Base-by-base conservation (phyloP, 306 rosid genomes). In the Ormosia semicastrata region DNA sequence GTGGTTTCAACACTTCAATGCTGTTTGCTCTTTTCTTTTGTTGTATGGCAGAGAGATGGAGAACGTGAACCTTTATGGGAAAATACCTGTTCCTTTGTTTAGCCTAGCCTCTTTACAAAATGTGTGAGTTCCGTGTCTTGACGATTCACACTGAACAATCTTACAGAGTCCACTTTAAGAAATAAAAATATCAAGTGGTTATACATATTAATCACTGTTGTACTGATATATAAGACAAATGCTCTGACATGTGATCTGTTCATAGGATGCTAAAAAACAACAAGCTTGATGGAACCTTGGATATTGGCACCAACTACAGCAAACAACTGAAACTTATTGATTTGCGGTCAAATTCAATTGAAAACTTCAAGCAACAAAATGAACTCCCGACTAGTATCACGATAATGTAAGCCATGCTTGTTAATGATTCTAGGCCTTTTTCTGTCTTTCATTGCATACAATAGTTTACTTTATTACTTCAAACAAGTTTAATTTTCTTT, bases 121-220 rank as follows among this genome's bases (percentile, higher is more conserved):
- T 4, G 84, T 88, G 94, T 90, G 60, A 88, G 94, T 90, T 39
- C 50, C 58, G 24, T 75, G 40, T 30, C 60, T 74, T n/a, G 11
- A 32, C 36, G 15, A 79, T 41, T 57, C 7, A 68, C 13, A 2
- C 18, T 12, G 41, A 69, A 24, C 14, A 69, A 37, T 66, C 64
- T 34, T 65, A 14, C 11, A 33, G 8, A 11, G 9, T 54, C 3
- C 54, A 73, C 66, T 39, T 56, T 39, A 17, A 73, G 24, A 56
- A 73, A 53, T 15, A 1, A 49, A 64, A 37, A 39, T 24, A 24
- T 24, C n/a, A 3, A n/a, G 7, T 59, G n/a, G 33, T 73, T 24
- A 24, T 62, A 32, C 56, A 47, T 32, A 24, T 24, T 72, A 54
- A 39, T 40, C 12, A 15, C 12, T 15, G 14, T 11, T 65, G 40